These are phyloP conservation scores for Apiospora arundinis DNA, from an alignment of 2,329 filamentous ascomycete species.

Conservation along the genomic window DNA sequence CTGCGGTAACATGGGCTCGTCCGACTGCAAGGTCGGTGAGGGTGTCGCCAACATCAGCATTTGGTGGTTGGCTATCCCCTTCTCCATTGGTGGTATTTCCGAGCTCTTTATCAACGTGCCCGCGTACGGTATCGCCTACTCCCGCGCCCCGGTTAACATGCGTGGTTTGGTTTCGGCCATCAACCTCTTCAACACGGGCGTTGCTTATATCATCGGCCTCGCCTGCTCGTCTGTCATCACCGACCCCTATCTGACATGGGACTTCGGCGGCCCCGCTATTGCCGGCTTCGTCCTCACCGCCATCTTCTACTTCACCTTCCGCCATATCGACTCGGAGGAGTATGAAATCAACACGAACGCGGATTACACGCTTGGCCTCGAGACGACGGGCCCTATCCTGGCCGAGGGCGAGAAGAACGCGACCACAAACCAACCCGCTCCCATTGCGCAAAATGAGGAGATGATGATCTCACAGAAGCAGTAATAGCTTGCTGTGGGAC, in stretches of 20 bases:
- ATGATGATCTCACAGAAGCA: slow-evolving; percentile 45
- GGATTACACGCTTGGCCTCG: slow-evolving; percentile 43
- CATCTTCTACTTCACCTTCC: slow-evolving; percentile 54
- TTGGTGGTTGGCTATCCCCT: slow-evolving; percentile 63
- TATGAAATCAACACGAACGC: slow-evolving; percentile 48
- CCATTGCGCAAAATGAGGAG: slow-evolving; percentile 42
- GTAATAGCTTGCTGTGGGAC: slow-evolving; percentile 26
- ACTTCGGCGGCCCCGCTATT: slow-evolving; percentile 55
- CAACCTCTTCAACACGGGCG: slow-evolving; percentile 53
- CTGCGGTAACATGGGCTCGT: slow-evolving; percentile 49
- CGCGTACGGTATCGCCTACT: slow-evolving; percentile 59
- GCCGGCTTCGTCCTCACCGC: slow-evolving; percentile 50
- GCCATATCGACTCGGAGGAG: slow-evolving; percentile 54
- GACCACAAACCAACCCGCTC: slow-evolving; percentile 36
- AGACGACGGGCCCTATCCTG: slow-evolving; percentile 48
- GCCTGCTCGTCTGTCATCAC: slow-evolving; percentile 52
- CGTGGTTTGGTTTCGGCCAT: slow-evolving; percentile 56
- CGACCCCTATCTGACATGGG: slow-evolving; percentile 57
- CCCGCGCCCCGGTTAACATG: slow-evolving; percentile 58
- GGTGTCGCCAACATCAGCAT: slow-evolving; percentile 54
- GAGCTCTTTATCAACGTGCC: slow-evolving; percentile 59
- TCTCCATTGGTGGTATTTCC: slow-evolving; percentile 56
- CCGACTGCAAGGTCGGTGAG: slow-evolving; percentile 41
- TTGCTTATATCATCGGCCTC: slow-evolving; percentile 54
- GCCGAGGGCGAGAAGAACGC: slow-evolving; percentile 49